Percentiles rank a stretch among this genome's conserved stretches.
These are phyloP conservation scores for Ormosia semicastrata DNA, from an alignment of 306 rosid species.

Conservation along the genomic window DNA sequence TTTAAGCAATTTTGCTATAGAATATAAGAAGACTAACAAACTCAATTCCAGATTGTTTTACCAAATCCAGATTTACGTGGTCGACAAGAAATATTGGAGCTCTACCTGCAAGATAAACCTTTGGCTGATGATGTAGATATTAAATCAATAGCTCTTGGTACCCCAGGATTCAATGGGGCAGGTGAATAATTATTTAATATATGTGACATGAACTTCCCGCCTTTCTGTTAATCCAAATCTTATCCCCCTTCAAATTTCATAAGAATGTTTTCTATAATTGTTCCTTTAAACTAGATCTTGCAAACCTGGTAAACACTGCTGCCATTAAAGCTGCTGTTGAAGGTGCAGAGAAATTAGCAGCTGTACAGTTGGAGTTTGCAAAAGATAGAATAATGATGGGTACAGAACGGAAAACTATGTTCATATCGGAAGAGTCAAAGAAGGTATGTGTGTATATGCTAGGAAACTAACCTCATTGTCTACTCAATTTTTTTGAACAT, in stretches of 20 bases:
- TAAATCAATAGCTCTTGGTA: conserved; percentile 90
- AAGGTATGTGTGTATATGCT: conserved; percentile 52
- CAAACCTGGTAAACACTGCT: conserved; percentile 96
- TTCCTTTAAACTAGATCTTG: conserved; percentile 67
- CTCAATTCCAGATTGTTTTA: conserved; percentile 75
- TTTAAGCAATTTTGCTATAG: neutral
- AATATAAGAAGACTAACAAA: conserved; percentile 35
- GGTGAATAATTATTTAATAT: conserved; percentile 43
- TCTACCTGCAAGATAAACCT: conserved; percentile 93
- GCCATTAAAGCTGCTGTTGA: conserved; percentile 99
- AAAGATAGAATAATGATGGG: conserved; percentile 98
- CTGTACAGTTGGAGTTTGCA: conserved; percentile 86
- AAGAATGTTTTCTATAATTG: neutral
- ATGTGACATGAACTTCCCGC: neutral
- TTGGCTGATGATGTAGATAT: conserved; percentile 78
- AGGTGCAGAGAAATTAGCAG: conserved; percentile 86
- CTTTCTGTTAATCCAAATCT: neutral
- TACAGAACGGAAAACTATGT: conserved; percentile 95
- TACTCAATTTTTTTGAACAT: neutral
- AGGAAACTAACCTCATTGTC: conserved; percentile 10
- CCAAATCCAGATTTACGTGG: conserved; percentile 96
- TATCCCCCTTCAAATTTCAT: neutral
- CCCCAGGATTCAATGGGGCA: conserved; percentile 99
- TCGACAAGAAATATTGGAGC: conserved; percentile 96
- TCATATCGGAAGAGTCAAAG: conserved; percentile 83